These are phyloP conservation scores for Rugosomyces carneus DNA, from an alignment of 1,284 basidiomycete species.

Conservation along the genomic window DNA sequence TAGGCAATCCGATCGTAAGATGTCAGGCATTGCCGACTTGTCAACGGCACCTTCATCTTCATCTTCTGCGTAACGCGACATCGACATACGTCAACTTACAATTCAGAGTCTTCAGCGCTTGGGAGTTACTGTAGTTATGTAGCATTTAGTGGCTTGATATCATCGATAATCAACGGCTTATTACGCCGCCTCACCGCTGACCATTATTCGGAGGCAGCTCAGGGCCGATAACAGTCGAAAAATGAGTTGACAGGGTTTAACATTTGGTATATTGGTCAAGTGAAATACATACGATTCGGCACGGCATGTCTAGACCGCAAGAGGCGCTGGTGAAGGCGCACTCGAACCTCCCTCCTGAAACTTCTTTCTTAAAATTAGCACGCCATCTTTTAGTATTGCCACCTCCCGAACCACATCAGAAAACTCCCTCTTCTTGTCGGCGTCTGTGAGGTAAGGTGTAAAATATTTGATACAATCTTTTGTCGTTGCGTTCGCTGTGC, in stretches of 20 bases:
- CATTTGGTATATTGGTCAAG: conserved; percentile 1
- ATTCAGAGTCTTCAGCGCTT: neutral
- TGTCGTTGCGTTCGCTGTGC: conserved; percentile 52
- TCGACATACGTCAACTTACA: neutral
- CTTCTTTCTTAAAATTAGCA: conserved; percentile 52
- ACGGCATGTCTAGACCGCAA: neutral
- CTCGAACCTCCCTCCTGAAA: conserved; percentile 28
- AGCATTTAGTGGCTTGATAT: too few relatives aligned
- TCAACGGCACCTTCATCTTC: conserved; percentile 1
- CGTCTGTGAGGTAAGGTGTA: conserved; percentile 61
- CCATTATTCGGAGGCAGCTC: neutral
- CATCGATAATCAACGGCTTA: neutral
- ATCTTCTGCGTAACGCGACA: neutral
- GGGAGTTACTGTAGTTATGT: too few relatives aligned
- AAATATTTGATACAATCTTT: conserved; percentile 75
- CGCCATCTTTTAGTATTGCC: conserved; percentile 60
- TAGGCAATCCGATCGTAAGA: neutral
- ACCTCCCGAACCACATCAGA: conserved; percentile 73
- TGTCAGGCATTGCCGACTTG: neutral
- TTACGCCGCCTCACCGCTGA: neutral
- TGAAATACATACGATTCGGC: neutral
- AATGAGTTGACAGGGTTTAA: neutral
- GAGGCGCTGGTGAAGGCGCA: conserved; percentile 25
- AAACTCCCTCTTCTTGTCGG: conserved; percentile 64
- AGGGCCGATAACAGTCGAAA: neutral